Evolutionary conservation across 1,139 yeast species (phyloP), one percentile per base, ranked within the genome.

Genomic region (Magnusiomyces ingens): DNA sequence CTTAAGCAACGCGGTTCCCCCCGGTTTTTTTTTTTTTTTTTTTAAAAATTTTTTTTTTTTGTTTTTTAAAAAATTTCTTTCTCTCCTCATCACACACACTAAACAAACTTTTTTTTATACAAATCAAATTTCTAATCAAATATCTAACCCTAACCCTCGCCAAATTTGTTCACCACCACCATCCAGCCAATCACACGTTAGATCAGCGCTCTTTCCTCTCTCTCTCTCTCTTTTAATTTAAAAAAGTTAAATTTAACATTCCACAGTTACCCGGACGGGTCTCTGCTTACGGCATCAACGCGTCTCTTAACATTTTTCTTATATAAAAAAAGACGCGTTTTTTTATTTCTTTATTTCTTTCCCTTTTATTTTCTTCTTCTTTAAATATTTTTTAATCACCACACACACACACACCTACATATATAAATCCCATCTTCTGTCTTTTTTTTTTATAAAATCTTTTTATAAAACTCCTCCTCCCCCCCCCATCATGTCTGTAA

Each of bases 401-500:
- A 26, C 32, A 26, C 32, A 26, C 32, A 26, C 32, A 26, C 32
- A 26, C 32, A 26, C 32, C 4, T 8, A 26, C 32, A 26, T 26
- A 26, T 26, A 26, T 26, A 26, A 26, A 26, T 26, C 32, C 32
- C 8, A 26, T 8, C 32, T 5, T 26, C 32, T 26, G 32, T 8
- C 32, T 26, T 26, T 26, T 26, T 26, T 26, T 26, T 26, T 26
- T 26, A 26, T 26, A 26, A 26, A 26, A 26, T 26, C 32, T 26
- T 26, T 26, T 26, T 26, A 26, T 26, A 26, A 26, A 26, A 26
- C 32, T 8, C 32, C 32, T 26, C 32, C 32, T 26, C 32, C 8
- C 32, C 32, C 32, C 32, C 32, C 32, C 32, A 37, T n/a, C 41
- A 37, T 36, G 49, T 46, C 49, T n/a, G 37, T n/a, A 13, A 19